Base-by-base conservation (phyloP, 2,329 filamentous ascomycete species). In the Penicillium frequentans region DNA sequence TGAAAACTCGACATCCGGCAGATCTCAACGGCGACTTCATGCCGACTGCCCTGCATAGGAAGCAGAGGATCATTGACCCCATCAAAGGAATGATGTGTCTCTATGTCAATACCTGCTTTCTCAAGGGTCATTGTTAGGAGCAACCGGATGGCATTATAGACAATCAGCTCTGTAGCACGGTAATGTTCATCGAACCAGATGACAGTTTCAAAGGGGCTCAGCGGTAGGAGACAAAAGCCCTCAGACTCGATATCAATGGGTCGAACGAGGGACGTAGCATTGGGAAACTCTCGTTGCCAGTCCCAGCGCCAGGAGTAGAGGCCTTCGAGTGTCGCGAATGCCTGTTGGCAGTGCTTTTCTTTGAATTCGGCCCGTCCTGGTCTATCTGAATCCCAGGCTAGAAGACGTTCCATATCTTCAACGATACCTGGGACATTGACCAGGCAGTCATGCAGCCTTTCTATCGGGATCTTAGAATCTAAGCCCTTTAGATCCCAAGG, bases 1-100 rank as follows among this genome's bases (percentile, higher is more conserved):
- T 63, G 58, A 48, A 56, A 63, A 14, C 54, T 49, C 11, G 47
- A 49, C 58, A 63, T 63, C n/a, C 61, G 49, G 45, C 58, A 63
- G 4, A 59, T 59, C 29, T 63, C 61, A n/a, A 59, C 49, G 7
- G 58, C 59, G 8, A 59, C 42, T 14, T 61, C 61, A 23, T 58
- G 48, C 46, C 59, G 53, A 6, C 21, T 56, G 8, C 61, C 61
- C 43, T 63, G 39, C 55, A 56, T 61, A 7, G 61, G 61, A 4
- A 63, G 47, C n/a, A 63, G 59, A 3, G 61, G 61, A 33, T 57
- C 58, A 21, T 16, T 58, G 10, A 43, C 3, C 2, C 10, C 19
- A 23, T 24, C 13, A 3, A 23, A 3, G 0, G 37, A 37, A 10
- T 13, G 24, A 46, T 42, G 6, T 1, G 19, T 4, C 8, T 55